Percentiles rank a stretch among this genome's conserved stretches.
phyloP scores from a whole-genome alignment of 2,329 filamentous ascomycete genomes.

The Nigrospora oryzae region DNA sequence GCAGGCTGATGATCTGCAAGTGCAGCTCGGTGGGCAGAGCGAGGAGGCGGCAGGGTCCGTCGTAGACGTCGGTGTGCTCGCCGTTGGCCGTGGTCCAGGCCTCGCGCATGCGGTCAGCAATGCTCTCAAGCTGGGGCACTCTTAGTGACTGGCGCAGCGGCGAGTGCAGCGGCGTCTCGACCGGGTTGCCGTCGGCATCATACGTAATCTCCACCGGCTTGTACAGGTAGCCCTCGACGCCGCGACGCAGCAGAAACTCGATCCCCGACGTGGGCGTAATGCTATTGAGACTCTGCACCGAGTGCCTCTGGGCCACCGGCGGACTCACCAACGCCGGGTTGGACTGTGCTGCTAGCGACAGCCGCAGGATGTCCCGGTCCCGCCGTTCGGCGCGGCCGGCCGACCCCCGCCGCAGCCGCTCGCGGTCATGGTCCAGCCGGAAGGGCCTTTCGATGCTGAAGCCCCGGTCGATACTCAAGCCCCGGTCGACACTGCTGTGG shows the following conservation, averaged over 20 bases:
- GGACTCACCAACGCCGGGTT: no score
- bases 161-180: background rate
- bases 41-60: conserved; percentile 14
- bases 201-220: background rate
- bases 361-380: no score
- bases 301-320: no score
- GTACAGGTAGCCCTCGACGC: background rate
- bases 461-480: no score
- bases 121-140: conserved; percentile 3
- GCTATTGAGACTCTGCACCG: background rate
- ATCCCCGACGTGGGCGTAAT: conserved; percentile 6
- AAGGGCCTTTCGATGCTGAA: no score
- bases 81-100: background rate
- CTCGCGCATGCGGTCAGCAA: conserved; percentile 6
- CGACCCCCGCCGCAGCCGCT: no score
- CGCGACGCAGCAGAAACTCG: conserved; percentile 4
- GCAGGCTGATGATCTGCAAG: conserved; percentile 27
- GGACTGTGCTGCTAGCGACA: no score
- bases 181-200: conserved; percentile 3
- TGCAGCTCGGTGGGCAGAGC: conserved; percentile 32
- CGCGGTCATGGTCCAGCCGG: no score
- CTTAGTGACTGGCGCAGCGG: background rate
- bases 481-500: no score
- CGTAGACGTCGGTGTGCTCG: background rate
- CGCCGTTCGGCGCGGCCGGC: no score